Percentiles rank a stretch among this genome's conserved stretches.
phyloP scores from a whole-genome alignment of 1,284 basidiomycete species.

The Pseudozyma tsukubaensis region DNA sequence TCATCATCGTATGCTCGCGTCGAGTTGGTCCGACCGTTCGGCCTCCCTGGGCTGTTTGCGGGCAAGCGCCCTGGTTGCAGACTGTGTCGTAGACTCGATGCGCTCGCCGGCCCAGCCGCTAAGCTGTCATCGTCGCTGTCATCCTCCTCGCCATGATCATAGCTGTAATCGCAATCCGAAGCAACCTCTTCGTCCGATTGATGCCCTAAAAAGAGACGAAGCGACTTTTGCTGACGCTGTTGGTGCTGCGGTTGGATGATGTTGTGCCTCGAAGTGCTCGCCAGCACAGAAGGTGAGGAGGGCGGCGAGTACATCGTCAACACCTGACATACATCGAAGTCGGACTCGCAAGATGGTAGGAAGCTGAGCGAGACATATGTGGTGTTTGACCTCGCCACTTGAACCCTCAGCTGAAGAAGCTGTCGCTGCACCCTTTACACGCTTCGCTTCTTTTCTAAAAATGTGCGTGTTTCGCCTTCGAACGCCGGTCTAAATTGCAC shows the following conservation, averaged over 20 bases:
- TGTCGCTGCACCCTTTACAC: background rate
- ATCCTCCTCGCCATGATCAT: background rate
- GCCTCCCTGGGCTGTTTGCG: background rate
- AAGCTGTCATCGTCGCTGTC: conserved; percentile 15
- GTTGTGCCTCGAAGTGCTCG: conserved; percentile 48
- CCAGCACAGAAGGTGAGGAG: conserved; percentile 42
- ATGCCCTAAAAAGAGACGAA: conserved; percentile 40
- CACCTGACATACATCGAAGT: too few species aligned
- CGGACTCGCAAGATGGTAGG: background rate
- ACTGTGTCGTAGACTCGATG: conserved; percentile 3
- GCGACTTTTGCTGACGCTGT: conserved; percentile 31
- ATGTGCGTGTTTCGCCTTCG: background rate
- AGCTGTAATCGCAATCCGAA: conserved; percentile 16
- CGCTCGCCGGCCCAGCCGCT: background rate
- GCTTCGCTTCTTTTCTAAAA: background rate
- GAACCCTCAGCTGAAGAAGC: background rate
- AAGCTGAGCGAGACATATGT: background rate
- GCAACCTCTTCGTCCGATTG: conserved; percentile 33
- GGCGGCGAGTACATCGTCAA: conserved; percentile 36
- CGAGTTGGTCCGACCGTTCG: background rate
- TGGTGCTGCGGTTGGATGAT: conserved; percentile 24
- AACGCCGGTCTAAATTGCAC: conserved; percentile 3
- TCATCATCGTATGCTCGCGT: conserved; percentile 10
- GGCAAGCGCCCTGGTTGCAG: conserved; percentile 19
- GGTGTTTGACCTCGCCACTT: conserved; percentile 7